Base-by-base conservation (phyloP, 176 grass and related monocot species). In the Musa schizocarpa region DNA sequence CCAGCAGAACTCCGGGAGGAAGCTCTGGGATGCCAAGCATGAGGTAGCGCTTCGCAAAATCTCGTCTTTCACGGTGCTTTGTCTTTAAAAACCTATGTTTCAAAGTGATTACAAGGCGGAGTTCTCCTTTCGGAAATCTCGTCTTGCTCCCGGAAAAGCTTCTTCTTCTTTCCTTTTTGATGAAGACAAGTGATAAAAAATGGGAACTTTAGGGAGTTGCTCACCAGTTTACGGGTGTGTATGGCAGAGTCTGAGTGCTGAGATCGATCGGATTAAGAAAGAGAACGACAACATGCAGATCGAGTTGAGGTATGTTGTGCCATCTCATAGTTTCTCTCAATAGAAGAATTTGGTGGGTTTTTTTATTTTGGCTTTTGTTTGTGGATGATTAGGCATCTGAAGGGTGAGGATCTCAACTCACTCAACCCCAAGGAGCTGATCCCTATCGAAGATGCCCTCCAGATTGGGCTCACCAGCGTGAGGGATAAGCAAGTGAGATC, bases 201-300 rank as follows among this genome's bases (percentile, higher is more conserved):
- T 3, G 14, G 9, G 14, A 64, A 75, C 20, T 27, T 76, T 76
- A 21, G 74, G 34, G 34, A 63, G 29, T 68, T 54, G 2, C 11
- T 68, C 23, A 54, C 22, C 7, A 8, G 51, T 78, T 13, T 27
- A 4, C 43, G 19, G 55, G 63, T 54, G 23, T n/a, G 14, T 64
- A 4, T 85, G 83, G 80, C 88, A 97, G 94, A 93, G 65, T 83
- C 67, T 97, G 65, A 90, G 88, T 82, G 79, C 80, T 49, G 94
- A 97, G 75, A 93, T 97, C 29, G 90, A 97, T 61, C 88, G 90
- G 51, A 78, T 97, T 49, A 97, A 88, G 88, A 97, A 97, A 83
- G 94, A 97, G 82, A 97, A 90, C 1, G 94, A 97, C 68, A 93
- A 85, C 69, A 97, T 93, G 94, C 94, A 97, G 86, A 87, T 97